Conservation (phyloP, 345 rosid genomes). For the Arabis alpina region DNA sequence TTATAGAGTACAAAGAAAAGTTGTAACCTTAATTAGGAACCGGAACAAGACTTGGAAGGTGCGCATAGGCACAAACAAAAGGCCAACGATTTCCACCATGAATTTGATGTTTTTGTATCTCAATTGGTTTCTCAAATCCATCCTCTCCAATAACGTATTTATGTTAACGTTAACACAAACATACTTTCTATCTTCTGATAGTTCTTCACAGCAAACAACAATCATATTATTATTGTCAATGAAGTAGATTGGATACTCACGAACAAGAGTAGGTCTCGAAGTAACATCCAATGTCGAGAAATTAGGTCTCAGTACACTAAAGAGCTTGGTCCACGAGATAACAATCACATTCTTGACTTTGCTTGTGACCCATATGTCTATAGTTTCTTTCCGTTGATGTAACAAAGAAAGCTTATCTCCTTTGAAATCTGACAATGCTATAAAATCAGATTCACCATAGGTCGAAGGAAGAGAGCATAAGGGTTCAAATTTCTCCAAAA, state of each 20-base stretch:
- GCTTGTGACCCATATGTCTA: constrained; percentile 3
- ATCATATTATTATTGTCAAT: not conserved
- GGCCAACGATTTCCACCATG: not conserved
- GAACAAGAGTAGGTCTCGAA: not conserved
- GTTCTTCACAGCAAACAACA: not conserved
- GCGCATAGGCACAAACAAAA: not conserved
- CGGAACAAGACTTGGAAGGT: constrained; percentile 3
- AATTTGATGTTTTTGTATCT: not conserved
- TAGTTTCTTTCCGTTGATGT: not conserved
- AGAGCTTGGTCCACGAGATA: not conserved
- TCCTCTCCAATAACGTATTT: not conserved
- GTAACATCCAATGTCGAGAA: not conserved
- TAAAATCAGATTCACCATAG: not conserved
- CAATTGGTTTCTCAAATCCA: not conserved
- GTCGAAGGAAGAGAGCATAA: not conserved
- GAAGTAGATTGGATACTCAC: not conserved
- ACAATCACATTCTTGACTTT: not conserved
- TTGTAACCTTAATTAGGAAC: too few relatives aligned
- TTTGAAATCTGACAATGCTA: constrained; percentile 2
- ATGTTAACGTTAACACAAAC: not conserved
- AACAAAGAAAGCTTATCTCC: not conserved
- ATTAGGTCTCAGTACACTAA: not conserved
- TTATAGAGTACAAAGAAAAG: not conserved
- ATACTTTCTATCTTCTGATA: not conserved
- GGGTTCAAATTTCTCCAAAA: not conserved